Percentiles rank a stretch among this genome's conserved stretches.
Evolutionary conservation across 176 grass and related monocot genomes (phyloP).

Genomic region (Zea mays): Zm-B73-REFERENCE-NAM-5.0 NC_050101.1:105780001-105780500

Average conservation of each 20-base stretch:
- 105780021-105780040: background rate
- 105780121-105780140: background rate
- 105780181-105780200: background rate
- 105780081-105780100: background rate
- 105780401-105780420: conserved; percentile 82
- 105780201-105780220: background rate
- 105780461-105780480: conserved; percentile 73
- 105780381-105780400: conserved; percentile 72
- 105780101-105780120: background rate
- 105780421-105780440: conserved; percentile 88
- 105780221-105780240: background rate
- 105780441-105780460: conserved; percentile 81
- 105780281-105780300: background rate
- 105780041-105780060: background rate
- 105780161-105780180: background rate
- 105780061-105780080: background rate
- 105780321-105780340: background rate
- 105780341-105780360: background rate
- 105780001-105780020: background rate
- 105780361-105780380: background rate
- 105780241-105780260: background rate
- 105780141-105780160: background rate
- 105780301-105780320: background rate
- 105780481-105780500: conserved; percentile 10
- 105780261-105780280: background rate